Base-by-base conservation (phyloP, 2,329 filamentous ascomycete species). In the Tricladium varicosporioides region DNA sequence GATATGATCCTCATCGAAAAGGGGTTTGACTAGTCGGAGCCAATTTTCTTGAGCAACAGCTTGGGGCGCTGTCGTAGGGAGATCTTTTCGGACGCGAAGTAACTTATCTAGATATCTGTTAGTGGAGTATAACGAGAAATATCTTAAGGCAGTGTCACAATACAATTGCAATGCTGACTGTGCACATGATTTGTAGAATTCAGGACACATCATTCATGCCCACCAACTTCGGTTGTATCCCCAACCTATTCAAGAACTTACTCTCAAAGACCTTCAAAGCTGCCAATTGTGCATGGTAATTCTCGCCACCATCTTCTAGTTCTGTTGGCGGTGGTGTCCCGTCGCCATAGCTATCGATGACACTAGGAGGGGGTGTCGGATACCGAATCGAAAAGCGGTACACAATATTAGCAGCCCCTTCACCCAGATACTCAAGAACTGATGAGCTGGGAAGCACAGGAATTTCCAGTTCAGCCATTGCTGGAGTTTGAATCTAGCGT, bases 331-430 rank as follows among this genome's bases (percentile, higher is more conserved):
- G 66, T 15, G 64, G 63, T 31, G 63, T 66, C 3, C 51, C 48
- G 18, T 53, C 56, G 14, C 63, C 69, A 59, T 70, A 78, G 69
- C 73, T 67, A 66, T 72, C 63, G 72, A 72, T 59, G 70, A 61
- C 40, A 69, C 60, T 58, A 31, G 57, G 54, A 45, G 48, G 49
- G 33, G 57, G 64, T 27, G 59, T 61, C 11, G 58, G 62, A 45
- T 53, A 70, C 63, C 56, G 65, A 65, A 56, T 72, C 65, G 4
- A 75, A 72, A 89, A 78, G 63, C 80, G 80, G 67, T 89, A 92
- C 60, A 92, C 86, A 51, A 87, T 80, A 70, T 94, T 93, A 53
- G 90, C 89, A 19, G 88, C 86, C 19, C 89, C 90, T 71, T 94
- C 89, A 19, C 78, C 79, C 9, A 84, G 71, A 60, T 82, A 84